These are phyloP conservation scores for Allantophomopsis lycopodina DNA, from an alignment of 2,329 filamentous ascomycete genomes.

Conservation along the genomic window DNA sequence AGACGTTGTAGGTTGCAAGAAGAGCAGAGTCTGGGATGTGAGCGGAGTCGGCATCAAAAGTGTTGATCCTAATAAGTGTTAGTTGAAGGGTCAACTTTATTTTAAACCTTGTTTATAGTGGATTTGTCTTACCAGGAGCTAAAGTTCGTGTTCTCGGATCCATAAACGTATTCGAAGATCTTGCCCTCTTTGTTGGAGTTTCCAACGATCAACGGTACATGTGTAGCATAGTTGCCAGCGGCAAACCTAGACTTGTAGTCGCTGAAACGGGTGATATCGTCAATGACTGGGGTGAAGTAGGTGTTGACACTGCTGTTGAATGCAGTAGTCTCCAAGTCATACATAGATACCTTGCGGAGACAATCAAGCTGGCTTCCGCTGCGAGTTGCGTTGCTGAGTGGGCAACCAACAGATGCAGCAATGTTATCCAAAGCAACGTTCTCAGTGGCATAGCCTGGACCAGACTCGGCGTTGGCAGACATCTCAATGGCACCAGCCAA, in stretches of 20 bases:
- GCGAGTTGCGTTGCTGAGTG: constrained; percentile 6
- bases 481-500: constrained; percentile 25
- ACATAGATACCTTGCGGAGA: constrained; percentile 18
- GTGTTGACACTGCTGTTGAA: constrained; percentile 23
- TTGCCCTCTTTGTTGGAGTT: constrained; percentile 22
- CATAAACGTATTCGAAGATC: constrained; percentile 22
- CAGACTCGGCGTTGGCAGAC: constrained; percentile 26
- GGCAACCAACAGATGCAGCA: constrained; percentile 22
- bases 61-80: constrained; percentile 9
- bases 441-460: constrained; percentile 22
- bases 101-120: no score
- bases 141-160: constrained; percentile 18
- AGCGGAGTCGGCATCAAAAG: constrained; percentile 24
- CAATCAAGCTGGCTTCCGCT: constrained; percentile 21
- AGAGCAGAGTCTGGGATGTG: constrained; percentile 21
- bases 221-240: constrained; percentile 16
- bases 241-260: constrained; percentile 17
- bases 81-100: no score
- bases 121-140: constrained; percentile 7
- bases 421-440: constrained; percentile 23
- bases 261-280: constrained; percentile 19
- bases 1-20: constrained; percentile 19
- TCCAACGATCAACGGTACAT: constrained; percentile 22
- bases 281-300: constrained; percentile 26
- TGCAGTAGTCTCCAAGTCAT: constrained; percentile 16